These are phyloP conservation scores for Silene noctiflora DNA, from an alignment of 179 eudicot genomes.

Conservation along the genomic window DNA sequence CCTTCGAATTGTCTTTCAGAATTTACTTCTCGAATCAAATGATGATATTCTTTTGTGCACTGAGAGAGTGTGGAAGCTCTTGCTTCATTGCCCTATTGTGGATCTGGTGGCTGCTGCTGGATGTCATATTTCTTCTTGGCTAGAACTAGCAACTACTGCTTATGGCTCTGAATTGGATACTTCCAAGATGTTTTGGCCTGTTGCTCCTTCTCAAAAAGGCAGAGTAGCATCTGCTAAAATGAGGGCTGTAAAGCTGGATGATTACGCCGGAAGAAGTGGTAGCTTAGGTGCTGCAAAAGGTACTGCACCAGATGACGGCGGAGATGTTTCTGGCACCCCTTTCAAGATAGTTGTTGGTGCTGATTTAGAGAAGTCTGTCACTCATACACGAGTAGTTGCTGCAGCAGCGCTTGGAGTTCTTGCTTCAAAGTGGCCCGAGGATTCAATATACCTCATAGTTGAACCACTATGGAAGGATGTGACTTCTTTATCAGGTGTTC, in stretches of 20 bases:
- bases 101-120: slow-evolving; percentile 77
- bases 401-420: slow-evolving; percentile 81
- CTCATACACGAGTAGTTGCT: slow-evolving; percentile 79
- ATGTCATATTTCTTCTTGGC: slow-evolving; percentile 69
- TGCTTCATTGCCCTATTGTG: slow-evolving; percentile 66
- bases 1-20: slow-evolving; percentile 88
- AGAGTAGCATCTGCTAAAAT: slow-evolving; percentile 82
- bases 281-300: slow-evolving; percentile 42
- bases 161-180: slow-evolving; percentile 83
- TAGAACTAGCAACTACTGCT: slow-evolving; percentile 81
- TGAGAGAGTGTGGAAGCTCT: slow-evolving; percentile 93
- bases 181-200: slow-evolving; percentile 96
- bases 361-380: slow-evolving; percentile 82
- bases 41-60: slow-evolving; percentile 81
- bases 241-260: slow-evolving; percentile 75
- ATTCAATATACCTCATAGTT: slow-evolving; percentile 49
- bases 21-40: slow-evolving; percentile 86
- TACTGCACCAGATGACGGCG: slow-evolving; percentile 45
- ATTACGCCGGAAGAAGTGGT: slow-evolving; percentile 34
- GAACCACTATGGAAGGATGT: slow-evolving; percentile 84
- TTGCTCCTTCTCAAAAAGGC: slow-evolving; percentile 79
- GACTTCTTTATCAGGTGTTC: slow-evolving; percentile 81
- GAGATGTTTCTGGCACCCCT: slow-evolving; percentile 48
- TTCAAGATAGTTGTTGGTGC: slow-evolving; percentile 84
- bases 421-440: slow-evolving; percentile 72